Base-by-base conservation (phyloP, 108 stramenopile genomes). In the Skeletonema potamos region DNA sequence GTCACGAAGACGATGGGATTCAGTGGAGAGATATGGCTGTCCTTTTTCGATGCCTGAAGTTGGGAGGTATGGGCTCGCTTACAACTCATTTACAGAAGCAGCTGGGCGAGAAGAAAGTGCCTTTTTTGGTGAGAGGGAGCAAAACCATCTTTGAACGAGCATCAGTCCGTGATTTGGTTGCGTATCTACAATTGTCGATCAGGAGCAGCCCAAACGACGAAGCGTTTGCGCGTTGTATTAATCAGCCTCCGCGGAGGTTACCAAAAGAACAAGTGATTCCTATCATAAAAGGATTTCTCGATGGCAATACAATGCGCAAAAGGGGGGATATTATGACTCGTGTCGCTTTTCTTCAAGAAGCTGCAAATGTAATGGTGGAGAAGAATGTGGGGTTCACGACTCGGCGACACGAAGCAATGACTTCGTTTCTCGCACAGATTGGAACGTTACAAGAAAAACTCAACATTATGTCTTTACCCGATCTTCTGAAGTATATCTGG, bases 81-180 rank as follows among this genome's bases (percentile, higher is more conserved):
- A 61, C 30, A 20, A 20, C 24, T 8, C 59, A 26, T 22, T 34
- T 68, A 9, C 33, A 68, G 59, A 27, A 37, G 27, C 37, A 61
- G 24, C 13, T 68, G 11, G 67, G 28, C 22, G 18, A 26, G 24
- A 20, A 27, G 13, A 58, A 61, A 22, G 26, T 68, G 15, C 67
- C 67, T n/a, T 68, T 36, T 32, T 0, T 27, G 27, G 34, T 68
- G 22, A 58, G 41, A 10, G 67, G 67, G 12, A 58, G 67, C 3
- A 68, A 30, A 58, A 29, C 57, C 24, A 26, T 68, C 3, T 68
- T 68, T 60, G 67, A 68, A 12, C 58, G 58, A 5, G 67, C 57
- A 26, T 22, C 67, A 12, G 70, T 62, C 0, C 32, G 33, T 17
- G 63, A 71, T 46, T 11, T 71, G 46, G 13, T 62, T 29, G 62